Base-by-base conservation (phyloP, 2,329 filamentous ascomycete genomes). In the Beauveria brongniartii region DNA sequence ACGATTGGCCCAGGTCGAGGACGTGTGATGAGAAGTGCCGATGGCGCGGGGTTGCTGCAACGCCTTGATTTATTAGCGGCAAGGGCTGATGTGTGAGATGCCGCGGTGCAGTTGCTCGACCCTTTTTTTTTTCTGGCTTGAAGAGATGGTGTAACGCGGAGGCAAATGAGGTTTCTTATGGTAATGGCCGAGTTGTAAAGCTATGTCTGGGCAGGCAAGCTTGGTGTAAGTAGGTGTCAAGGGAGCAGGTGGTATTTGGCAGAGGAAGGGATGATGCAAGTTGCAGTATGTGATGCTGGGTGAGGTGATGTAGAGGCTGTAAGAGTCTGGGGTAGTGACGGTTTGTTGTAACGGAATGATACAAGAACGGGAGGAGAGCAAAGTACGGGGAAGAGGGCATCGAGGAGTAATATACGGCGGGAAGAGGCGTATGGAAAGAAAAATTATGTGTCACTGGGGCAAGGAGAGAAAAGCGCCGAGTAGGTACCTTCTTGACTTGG, bases 361-460 rank as follows among this genome's bases (percentile, higher is more conserved):
- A 60, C 6, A 37, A 20, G 28, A 34, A 16, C 14, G 3, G 44
- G 18, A 28, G 7, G 47, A 43, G 30, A 30, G n/a, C 6, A 34
- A 28, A 14, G 34, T 37, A 26, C 5, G 40, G 56, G 48, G 24
- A 54, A 55, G 57, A 59, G 58, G 58, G 50, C 41, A 54, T 60
- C 24, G 20, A 60, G 41, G 41, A 54, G 48, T 60, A 60, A 24
- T 60, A 60, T 60, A 60, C 26, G 34, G 56, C 14, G 12, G 14
- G 34, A 37, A 37, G 34, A 16, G 34, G 12, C 34, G 44, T 22
- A 16, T 10, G 41, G 3, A 14, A 14, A 20, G 22, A 46, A 44
- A 47, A 37, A 53, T 2, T 26, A 22, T 54, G 57, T 60, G 50
- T 48, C 50, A 47, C 47, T 59, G 30, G 43, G 54, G 30, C 12